Base-by-base conservation (phyloP, 805 yeast genomes). In the Cyberlindnera subsufficiens region DNA sequence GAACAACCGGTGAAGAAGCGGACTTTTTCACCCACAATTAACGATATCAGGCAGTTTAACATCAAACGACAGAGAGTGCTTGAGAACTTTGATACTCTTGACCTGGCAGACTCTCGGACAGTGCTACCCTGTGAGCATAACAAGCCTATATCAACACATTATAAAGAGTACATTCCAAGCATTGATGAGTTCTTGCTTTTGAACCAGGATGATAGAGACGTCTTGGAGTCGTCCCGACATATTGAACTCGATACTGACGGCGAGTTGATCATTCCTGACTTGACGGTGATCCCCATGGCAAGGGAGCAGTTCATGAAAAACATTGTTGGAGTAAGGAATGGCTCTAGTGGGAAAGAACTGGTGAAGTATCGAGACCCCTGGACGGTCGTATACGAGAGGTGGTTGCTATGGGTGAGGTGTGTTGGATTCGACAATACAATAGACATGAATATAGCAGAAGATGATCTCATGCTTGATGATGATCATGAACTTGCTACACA, bases 31-130 rank as follows among this genome's bases (percentile, higher is more conserved):
- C 56, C 56, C 4, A 42, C 49, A 8, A 50, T 52, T 6, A 53
- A 52, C 14, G 56, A 52, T n/a, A 30, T 52, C 8, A 40, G 56
- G 13, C 54, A 52, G 35, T 46, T 54, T 31, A 64, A 64, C 42
- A 60, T 65, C 52, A 67, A 67, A 45, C 56, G 59, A 35, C 64
- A 55, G 38, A 47, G 60, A 20, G 49, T 67, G 10, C 46, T 66
- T 6, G 54, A 55, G 30, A 71, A 66, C 47, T 53, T 67, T 17
- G 64, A 58, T 22, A 55, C 54, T 9, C 43, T 67, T 13, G 46
- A 55, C 15, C 34, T 63, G 1, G 20, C 41, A 18, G 33, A 39
- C 9, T 18, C 39, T 15, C 30, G n/a, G 14, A 27, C 22, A 9
- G 15, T 20, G 11, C 40, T 45, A 36, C 40, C 30, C 14, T 37